A percentile compares a stretch with the other conserved stretches of the same genome.
Conservation (phyloP, 2,329 filamentous ascomycete genomes). For the Trichoderma harzianum region DNA sequence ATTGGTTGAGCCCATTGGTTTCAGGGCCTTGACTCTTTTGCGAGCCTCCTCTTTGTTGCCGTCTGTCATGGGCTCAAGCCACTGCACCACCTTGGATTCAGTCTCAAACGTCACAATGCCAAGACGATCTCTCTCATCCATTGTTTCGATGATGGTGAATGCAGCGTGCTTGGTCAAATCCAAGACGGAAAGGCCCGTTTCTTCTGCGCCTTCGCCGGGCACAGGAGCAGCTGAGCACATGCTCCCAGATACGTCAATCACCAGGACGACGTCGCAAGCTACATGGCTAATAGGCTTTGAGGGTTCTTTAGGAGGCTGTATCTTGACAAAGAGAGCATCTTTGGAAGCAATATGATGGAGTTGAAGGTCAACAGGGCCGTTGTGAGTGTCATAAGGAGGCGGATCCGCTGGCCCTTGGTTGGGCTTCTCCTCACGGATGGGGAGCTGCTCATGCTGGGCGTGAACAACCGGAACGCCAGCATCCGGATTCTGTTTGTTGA, state of each 20-base stretch:
- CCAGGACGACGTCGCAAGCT: constrained; percentile 58
- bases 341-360: constrained; percentile 39
- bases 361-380: constrained; percentile 22
- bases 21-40: constrained; percentile 43
- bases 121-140: constrained; percentile 52
- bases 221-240: constrained; percentile 49
- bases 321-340: constrained; percentile 44
- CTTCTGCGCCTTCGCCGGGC: constrained; percentile 43
- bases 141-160: constrained; percentile 54
- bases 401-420: neutral
- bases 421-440: neutral
- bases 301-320: constrained; percentile 43
- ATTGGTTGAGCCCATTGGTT: constrained; percentile 44
- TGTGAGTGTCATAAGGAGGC: neutral
- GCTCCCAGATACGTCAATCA: constrained; percentile 59
- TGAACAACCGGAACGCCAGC: neutral
- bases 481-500: neutral
- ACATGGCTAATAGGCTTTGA: constrained; percentile 35
- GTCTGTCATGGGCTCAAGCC: constrained; percentile 45
- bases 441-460: neutral
- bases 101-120: constrained; percentile 55
- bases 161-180: constrained; percentile 61
- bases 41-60: constrained; percentile 42
- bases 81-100: constrained; percentile 42
- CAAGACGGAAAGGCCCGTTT: constrained; percentile 51